Base-by-base conservation (phyloP, 1,284 basidiomycete species). In the Boletus calvinii region DNA sequence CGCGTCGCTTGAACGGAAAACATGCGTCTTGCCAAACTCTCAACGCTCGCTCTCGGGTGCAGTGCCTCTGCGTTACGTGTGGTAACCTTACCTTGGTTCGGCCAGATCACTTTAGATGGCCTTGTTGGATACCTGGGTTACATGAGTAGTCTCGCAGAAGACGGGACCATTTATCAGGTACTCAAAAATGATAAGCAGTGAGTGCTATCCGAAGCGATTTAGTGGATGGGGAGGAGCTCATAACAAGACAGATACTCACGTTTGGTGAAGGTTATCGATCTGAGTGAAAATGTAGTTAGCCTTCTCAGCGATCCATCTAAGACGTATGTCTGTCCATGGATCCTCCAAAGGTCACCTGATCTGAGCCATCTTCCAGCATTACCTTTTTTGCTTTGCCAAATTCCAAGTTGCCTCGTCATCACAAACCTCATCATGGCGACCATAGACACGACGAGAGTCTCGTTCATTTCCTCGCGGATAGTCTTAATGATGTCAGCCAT, bases 321-420 rank as follows among this genome's bases (percentile, higher is more conserved):
- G 13, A 62, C 67, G 77, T 74, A 55, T 37, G 71, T 32, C 6
- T 37, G 71, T 32, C 6, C 46, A 15, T 15, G 12, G 29, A 39
- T 20, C 10, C 18, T 35, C 9, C 15, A 29, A 36, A 29, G 20
- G 9, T 17, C 36, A 37, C 48, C 18, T 39, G 17, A 44, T 26
- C 17, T 35, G 22, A 36, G 31, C 4, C 13, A 20, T 22, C 41
- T 31, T 40, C n/a, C 9, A 83, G 80, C 29, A 55, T 82, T 34
- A 81, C 80, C 0, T 79, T 82, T 64, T 83, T 83, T 55, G 80
- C 80, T 1, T 68, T 74, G 17, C 76, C 79, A 2, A 67, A 83
- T 59, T 70, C 61, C 31, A 77, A 72, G 8, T 60, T 81, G 13
- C 72, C 62, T 5, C 65, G 56, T 32, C 73, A 61, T 22, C 62